A percentile compares a stretch with the other conserved stretches of the same genome.
Evolutionary conservation across 1,284 basidiomycete genomes (phyloP).

Genomic region (Puccinia coronata): DNA sequence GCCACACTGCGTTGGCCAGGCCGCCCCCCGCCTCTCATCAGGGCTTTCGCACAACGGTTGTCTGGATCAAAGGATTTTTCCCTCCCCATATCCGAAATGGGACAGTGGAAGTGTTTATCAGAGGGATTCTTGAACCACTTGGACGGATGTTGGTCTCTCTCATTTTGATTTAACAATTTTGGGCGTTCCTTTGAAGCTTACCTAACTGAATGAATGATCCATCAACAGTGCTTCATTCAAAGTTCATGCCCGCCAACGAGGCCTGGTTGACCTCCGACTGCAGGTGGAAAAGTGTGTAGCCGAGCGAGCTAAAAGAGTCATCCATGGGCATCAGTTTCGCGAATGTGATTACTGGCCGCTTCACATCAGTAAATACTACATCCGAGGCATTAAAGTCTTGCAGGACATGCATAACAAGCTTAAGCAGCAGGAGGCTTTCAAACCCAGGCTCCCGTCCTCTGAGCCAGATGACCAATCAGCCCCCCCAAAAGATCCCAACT

Average conservation of each 20-base stretch:
- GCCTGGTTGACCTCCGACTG: conserved; percentile 8
- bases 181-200: not conserved
- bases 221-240: not conserved
- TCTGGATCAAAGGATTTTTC: conserved; percentile 12
- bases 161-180: not conserved
- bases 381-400: not conserved
- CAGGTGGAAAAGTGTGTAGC: not conserved
- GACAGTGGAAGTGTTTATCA: not conserved
- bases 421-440: not conserved
- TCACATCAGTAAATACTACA: not conserved
- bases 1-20: no score
- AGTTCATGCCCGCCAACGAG: not conserved
- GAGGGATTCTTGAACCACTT: conserved; percentile 4
- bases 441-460: not conserved
- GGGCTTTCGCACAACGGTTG: not conserved
- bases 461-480: not conserved
- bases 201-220: not conserved
- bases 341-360: conserved; percentile 4
- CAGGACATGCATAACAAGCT: not conserved
- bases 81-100: not conserved
- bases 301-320: not conserved
- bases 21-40: not conserved
- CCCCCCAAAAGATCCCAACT: not conserved
- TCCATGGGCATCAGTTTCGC: not conserved
- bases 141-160: conserved; percentile 11